phyloP scores from a whole-genome alignment of 2,329 filamentous ascomycete species.

The Xylaria sp. region DNA sequence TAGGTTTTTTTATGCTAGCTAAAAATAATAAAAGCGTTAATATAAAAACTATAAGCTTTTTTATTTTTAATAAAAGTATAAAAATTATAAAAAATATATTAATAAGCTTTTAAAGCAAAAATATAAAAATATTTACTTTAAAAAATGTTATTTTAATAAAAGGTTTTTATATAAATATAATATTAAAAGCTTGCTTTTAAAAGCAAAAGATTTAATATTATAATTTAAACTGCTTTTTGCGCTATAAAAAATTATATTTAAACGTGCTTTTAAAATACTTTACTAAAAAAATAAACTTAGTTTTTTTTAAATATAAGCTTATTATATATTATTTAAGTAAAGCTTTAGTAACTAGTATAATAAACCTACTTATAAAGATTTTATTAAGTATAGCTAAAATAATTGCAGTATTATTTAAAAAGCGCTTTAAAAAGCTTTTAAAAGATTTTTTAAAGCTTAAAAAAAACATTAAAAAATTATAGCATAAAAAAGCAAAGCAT shows the following conservation, averaged over 20 bases:
- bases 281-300: conserved; percentile 3
- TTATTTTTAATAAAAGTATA: background rate
- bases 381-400: background rate
- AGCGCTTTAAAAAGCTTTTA: background rate
- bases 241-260: background rate
- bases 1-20: background rate
- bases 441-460: background rate
- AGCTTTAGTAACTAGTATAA: background rate
- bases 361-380: background rate
- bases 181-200: background rate
- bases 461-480: background rate
- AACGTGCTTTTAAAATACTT: background rate
- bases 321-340: background rate
- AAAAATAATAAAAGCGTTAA: background rate
- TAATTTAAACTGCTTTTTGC: background rate
- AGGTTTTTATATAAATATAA: conserved; percentile 1
- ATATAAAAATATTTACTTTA: background rate
- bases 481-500: background rate
- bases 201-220: background rate
- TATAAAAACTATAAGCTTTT: background rate
- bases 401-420: background rate
- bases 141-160: background rate
- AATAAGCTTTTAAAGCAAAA: background rate
- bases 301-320: conserved; percentile 14
- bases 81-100: conserved; percentile 1